Evolutionary conservation across 139 green algal species (phyloP).

Genomic region (Raphidocelis subcapitata): DNA sequence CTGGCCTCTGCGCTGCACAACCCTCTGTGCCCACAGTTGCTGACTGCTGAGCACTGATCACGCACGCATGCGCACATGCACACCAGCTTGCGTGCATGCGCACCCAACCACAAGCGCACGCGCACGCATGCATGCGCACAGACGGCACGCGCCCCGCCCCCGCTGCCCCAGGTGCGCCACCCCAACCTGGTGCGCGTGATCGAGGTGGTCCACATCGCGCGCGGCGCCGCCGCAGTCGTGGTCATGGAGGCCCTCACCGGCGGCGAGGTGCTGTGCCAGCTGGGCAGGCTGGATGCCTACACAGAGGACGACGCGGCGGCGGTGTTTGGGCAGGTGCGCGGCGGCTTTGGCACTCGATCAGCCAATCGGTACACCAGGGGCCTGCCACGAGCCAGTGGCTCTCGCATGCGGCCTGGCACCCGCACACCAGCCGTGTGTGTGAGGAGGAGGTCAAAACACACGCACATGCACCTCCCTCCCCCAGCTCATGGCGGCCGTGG

Average conservation of each 20-base stretch:
- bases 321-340: slow-evolving; percentile 44
- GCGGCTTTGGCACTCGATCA: not conserved
- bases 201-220: slow-evolving; percentile 36
- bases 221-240: slow-evolving; percentile 30
- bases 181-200: slow-evolving; percentile 35
- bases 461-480: not conserved
- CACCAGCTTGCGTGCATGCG: too few species aligned
- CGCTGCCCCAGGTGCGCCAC: slow-evolving; percentile 21
- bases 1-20: too few species aligned
- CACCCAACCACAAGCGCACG: too few species aligned
- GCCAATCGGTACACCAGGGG: not conserved
- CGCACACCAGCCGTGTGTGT: not conserved
- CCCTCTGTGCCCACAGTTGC: too few species aligned
- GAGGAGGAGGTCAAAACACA: not conserved
- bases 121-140: too few species aligned
- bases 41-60: too few species aligned
- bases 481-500: slow-evolving; percentile 38
- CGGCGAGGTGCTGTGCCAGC: slow-evolving; percentile 48
- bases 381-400: not conserved
- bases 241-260: slow-evolving; percentile 46
- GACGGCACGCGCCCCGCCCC: too few species aligned
- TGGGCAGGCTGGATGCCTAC: slow-evolving; percentile 43
- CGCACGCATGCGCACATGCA: too few species aligned
- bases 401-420: not conserved
- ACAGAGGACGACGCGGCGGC: slow-evolving; percentile 34